phyloP scores from a whole-genome alignment of 2,329 filamentous ascomycete species.

The Paecilomyces variotii region DNA sequence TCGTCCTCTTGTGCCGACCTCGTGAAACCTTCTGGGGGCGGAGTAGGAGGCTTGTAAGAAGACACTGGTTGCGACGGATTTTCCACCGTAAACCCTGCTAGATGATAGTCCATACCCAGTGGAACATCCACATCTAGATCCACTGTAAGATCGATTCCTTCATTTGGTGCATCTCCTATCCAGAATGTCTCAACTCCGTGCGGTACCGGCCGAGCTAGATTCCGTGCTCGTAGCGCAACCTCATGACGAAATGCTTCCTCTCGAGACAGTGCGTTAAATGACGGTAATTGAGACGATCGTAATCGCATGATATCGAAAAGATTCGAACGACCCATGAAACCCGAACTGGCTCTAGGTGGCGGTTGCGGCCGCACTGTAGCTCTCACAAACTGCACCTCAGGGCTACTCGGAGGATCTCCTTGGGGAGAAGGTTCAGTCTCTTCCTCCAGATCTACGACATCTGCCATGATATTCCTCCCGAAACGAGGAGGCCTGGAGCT shows the following conservation, averaged over 20 bases:
- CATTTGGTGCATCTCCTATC: constrained; percentile 14
- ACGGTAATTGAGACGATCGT: constrained; percentile 2
- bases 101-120: constrained; percentile 30
- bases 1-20: constrained; percentile 64
- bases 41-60: constrained; percentile 54
- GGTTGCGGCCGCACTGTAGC: constrained; percentile 16
- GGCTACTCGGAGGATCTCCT: constrained; percentile 25
- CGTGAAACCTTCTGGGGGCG: constrained; percentile 69
- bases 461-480: constrained; percentile 27
- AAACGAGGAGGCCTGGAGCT: constrained; percentile 25
- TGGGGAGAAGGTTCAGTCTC: constrained; percentile 13
- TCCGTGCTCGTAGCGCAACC: constrained; percentile 12
- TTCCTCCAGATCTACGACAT: constrained; percentile 35
- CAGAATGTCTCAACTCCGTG: constrained; percentile 13
- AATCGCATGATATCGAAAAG: constrained; percentile 9
- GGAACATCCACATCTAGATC: constrained; percentile 19
- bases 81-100: constrained; percentile 4
- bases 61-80: constrained; percentile 13
- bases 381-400: constrained; percentile 45
- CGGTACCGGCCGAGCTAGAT: constrained; percentile 5
- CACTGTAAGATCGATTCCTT: constrained; percentile 17
- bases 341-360: constrained; percentile 4
- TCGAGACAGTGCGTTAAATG: neutral
- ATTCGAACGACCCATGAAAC: neutral
- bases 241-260: constrained; percentile 14